Evolutionary conservation across 331 rosid species (phyloP), one percentile per base, ranked within the genome.

Genomic region (Acacia pycnantha): DNA sequence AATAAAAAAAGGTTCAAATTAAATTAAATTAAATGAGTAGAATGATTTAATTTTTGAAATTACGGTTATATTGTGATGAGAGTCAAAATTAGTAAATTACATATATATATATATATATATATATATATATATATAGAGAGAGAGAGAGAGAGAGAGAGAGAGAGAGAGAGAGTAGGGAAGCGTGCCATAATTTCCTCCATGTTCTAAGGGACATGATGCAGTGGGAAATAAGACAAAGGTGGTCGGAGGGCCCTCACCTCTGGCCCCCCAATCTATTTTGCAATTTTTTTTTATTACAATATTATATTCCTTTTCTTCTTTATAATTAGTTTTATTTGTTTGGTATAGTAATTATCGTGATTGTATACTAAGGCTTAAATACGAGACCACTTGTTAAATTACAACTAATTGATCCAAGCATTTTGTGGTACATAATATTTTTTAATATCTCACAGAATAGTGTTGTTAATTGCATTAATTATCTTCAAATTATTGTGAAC

Each of bases 151-250:
- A 2, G 54, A 4, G 26, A 8, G 14, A 51, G 83, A 73, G 79
- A 56, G 76, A 71, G 86, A 66, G 69, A 13, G 29, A 80, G 56
- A 77, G 82, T 70, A 66, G 86, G 82, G 79, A 90, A 82, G 79
- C 74, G 46, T 82, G 89, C 93, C 94, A 94, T 89, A 93, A 93
- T 93, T 94, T 93, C 89, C 86, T 90, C 94, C 97, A 94, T 88
- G 91, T 91, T 94, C 93, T 81, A 87, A 89, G 98, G 95, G 88
- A 83, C 90, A 90, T 86, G 79, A 87, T 85, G 86, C 89, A 80
- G 83, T 80, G 92, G 89, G 89, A 88, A 82, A 87, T 76, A 82
- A 73, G 92, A 86, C 88, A 70, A 88, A 19, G 31, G 66, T 77
- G 90, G 92, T 88, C 78, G 74, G 87, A 82, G 87, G 94, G 91